Evolutionary conservation across 257 asterid species (phyloP).

Genomic region (Osmanthus fragrans): DNA sequence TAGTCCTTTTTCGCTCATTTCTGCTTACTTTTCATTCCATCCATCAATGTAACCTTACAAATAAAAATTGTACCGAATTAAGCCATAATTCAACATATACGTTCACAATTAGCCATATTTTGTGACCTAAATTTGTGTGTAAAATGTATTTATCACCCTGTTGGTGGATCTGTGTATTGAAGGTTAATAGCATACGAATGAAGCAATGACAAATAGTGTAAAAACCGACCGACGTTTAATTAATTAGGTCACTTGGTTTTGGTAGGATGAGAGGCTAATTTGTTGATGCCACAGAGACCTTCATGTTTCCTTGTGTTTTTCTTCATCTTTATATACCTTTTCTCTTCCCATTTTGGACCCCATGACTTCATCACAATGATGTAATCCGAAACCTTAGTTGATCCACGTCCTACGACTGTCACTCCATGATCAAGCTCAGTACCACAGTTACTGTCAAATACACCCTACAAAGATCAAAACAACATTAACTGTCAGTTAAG

Average conservation of each 20-base stretch:
- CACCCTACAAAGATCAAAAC: slow-evolving; percentile 40
- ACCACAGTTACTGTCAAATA: slow-evolving; percentile 57
- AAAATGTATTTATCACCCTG: no score
- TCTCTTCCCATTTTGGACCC: slow-evolving; percentile 69
- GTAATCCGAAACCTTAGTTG: slow-evolving; percentile 48
- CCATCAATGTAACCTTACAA: no score
- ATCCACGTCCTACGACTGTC: slow-evolving; percentile 60
- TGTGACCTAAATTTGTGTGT: no score
- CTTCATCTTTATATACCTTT: slow-evolving; percentile 59
- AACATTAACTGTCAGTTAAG: background rate
- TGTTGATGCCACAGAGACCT: slow-evolving; percentile 65
- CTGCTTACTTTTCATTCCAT: no score
- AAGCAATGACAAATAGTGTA: background rate
- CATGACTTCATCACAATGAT: slow-evolving; percentile 61
- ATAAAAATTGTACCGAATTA: no score
- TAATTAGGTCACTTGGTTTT: slow-evolving; percentile 33
- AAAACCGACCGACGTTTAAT: background rate
- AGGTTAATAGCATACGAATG: no score
- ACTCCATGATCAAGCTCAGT: slow-evolving; percentile 62
- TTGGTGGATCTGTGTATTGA: no score
- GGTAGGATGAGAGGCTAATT: slow-evolving; percentile 65
- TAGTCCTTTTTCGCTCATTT: no score
- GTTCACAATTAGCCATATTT: no score
- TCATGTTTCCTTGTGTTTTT: slow-evolving; percentile 48
- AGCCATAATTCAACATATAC: no score